Evolutionary conservation across 331 rosid species (phyloP).

Genomic region (Quercus tomentella): DNA sequence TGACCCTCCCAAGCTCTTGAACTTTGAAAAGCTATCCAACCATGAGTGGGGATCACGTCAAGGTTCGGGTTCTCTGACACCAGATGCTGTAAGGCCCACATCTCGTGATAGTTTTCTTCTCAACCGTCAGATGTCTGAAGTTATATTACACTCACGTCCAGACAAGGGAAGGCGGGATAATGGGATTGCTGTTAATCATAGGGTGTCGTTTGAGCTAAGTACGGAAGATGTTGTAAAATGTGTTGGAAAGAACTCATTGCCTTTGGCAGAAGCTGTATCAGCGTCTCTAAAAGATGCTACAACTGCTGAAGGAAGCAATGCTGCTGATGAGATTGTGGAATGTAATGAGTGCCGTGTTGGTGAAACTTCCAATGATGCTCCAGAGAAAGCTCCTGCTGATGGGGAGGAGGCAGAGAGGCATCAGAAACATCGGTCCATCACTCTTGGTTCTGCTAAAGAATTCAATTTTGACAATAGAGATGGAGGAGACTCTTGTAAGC

Average conservation of each 20-base stretch:
- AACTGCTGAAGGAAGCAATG: slow-evolving; percentile 26
- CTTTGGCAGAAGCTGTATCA: slow-evolving; percentile 42
- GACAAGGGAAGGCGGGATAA: slow-evolving; percentile 25
- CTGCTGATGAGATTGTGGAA: slow-evolving; percentile 5
- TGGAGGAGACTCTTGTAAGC: slow-evolving; percentile 53
- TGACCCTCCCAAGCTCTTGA: slow-evolving; percentile 61
- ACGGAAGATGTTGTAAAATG: slow-evolving; percentile 37
- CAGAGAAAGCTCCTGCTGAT: slow-evolving; percentile 20
- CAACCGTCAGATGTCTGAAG: slow-evolving; percentile 38
- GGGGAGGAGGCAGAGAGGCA: slow-evolving; percentile 29
- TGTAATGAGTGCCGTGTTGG: slow-evolving; percentile 23
- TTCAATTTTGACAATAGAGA: slow-evolving; percentile 72
- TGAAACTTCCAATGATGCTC: slow-evolving; percentile 33
- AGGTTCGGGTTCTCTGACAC: slow-evolving; percentile 68
- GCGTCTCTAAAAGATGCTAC: slow-evolving; percentile 28
- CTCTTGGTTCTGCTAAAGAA: slow-evolving; percentile 62
- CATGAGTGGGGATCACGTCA: slow-evolving; percentile 51
- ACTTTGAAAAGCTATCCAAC: slow-evolving; percentile 52
- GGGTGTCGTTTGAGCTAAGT: slow-evolving; percentile 61
- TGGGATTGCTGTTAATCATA: slow-evolving; percentile 34
- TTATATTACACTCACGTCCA: slow-evolving; percentile 26
- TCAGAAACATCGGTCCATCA: slow-evolving; percentile 49
- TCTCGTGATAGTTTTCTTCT: slow-evolving; percentile 38
- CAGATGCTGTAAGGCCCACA: slow-evolving; percentile 43
- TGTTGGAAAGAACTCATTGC: slow-evolving; percentile 47